These are phyloP conservation scores for Astragalus membranaceus DNA, from an alignment of 306 rosid species.

Conservation along the genomic window DNA sequence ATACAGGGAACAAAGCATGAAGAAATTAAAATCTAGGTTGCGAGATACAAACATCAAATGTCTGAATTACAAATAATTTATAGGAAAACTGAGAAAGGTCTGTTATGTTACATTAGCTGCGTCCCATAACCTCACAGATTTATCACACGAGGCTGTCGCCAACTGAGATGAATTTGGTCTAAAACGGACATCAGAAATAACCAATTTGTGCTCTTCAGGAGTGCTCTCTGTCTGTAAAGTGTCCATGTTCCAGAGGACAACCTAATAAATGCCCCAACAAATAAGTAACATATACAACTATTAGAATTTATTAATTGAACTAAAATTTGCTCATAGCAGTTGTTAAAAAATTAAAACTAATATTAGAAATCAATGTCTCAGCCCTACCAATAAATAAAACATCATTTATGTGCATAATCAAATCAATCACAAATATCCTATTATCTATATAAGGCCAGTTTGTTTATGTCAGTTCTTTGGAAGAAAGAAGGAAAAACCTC, in stretches of 20 bases:
- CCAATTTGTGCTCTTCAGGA: constrained; percentile 39
- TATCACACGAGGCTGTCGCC: constrained; percentile 43
- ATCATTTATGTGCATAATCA: neutral
- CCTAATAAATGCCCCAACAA: constrained; percentile 24
- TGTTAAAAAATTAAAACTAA: neutral
- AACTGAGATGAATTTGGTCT: constrained; percentile 54
- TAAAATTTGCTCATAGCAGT: neutral
- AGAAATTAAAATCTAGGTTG: no score
- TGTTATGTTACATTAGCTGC: constrained; percentile 39
- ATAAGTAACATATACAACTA: constrained; percentile 1
- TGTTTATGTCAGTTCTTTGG: neutral
- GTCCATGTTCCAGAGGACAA: constrained; percentile 48
- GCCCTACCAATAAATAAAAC: neutral
- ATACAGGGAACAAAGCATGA: no score
- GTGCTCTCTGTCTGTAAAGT: constrained; percentile 33
- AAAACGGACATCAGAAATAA: constrained; percentile 47
- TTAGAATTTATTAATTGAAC: constrained; percentile 5
- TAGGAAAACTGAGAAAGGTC: constrained; percentile 1
- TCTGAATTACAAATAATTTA: neutral
- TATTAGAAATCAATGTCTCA: neutral
- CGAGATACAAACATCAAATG: no score
- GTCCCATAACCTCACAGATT: constrained; percentile 55
- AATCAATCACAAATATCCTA: neutral
- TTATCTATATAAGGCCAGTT: neutral
- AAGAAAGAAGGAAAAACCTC: neutral